Base-by-base conservation (phyloP, 768 basidiomycete species). In the Leccinum aurantiacum region DNA sequence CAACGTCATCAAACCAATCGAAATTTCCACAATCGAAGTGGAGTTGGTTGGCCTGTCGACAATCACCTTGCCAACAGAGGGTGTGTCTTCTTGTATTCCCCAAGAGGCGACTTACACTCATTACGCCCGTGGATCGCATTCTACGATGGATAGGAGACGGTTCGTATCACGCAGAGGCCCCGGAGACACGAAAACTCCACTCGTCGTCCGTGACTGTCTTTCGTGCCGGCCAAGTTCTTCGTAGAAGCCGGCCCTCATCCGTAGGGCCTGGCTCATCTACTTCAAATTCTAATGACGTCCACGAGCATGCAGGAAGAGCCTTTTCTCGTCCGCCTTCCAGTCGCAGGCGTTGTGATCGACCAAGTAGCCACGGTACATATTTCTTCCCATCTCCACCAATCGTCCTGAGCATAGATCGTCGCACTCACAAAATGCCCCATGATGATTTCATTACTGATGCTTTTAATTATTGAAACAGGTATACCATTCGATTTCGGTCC, bases 1-100 rank as follows among this genome's bases (percentile, higher is more conserved):
- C 25, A 77, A 80, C 35, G 75, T 91, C 19, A 76, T 75, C 33
- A 97, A 97, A 72, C 88, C 95, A 1, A 94, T 86, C 56, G 86
- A 83, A 65, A 90, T 99, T 62, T 88, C 90, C 41, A 91, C 84
- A 64, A 95, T 99, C 55, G 88, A 89, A 55, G 80, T 95, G 47
- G 87, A 89, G 69, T 75, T 98, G 29, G 78, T 84, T 31, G 95
- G 91, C 4, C 85, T 81, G 57, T 78, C 85, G 15, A 75, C 81
- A 15, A 86, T 87, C 6, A 82, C 86, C 48, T 93, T 90, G 88
- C 88, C 91, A 11, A 19, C 19, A 13, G 96, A 98, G 81, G 93
- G 96, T 94, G 57, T 53, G 83, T 73, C 10, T 56, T 24, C 47
- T 49, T 19, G 41, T 58, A 11, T 50, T 27, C 31, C n/a, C 10